Evolutionary conservation across 805 yeast genomes (phyloP), one percentile per base, ranked within the genome.

Genomic region (Priceomyces melissophilus): DNA sequence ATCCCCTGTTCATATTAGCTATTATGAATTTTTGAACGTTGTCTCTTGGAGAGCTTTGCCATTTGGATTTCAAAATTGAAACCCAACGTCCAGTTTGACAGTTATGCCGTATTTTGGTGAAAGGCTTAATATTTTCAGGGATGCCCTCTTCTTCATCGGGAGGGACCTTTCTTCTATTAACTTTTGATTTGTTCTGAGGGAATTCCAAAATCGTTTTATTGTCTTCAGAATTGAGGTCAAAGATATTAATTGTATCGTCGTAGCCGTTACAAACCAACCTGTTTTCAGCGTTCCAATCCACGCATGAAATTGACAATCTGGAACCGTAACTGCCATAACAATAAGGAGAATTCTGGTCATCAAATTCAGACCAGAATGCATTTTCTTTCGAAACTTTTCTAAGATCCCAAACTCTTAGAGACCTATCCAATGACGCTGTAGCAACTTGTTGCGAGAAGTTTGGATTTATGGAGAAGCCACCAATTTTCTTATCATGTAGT

Each of bases 1-100:
- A 74, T 37, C 79, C 87, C 46, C 93, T 73, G 49, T 84, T 87
- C 99, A 91, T 93, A 59, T 91, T 91, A 10, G 87, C 98, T 52
- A 91, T 91, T 12, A 84, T 86, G 61, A 93, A 88, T 54, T 91
- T 89, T 48, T 89, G 85, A 25, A 77, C 70, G 0, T 81, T 78
- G 55, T 88, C 96, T 5, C 50, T 56, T 0, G 96, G 95, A 26
- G 73, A 64, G 2, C 63, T 60, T 45, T 93, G 97, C 95, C 97
- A 91, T 54, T 81, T 76, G 0, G 96, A 81, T 52, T 91, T 88
- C 42, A 91, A 66, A 35, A 91, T 91, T 1, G 96, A 82, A 0
- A 93, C 96, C 99, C 99, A 91, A 48, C 96, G 72, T 0, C 99
- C 99, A 0, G 96, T 85, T 61, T 91, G 96, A 65, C 99, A 93